Conservation (phyloP, 768 basidiomycete species). For the Auriscalpium microsporum region DNA sequence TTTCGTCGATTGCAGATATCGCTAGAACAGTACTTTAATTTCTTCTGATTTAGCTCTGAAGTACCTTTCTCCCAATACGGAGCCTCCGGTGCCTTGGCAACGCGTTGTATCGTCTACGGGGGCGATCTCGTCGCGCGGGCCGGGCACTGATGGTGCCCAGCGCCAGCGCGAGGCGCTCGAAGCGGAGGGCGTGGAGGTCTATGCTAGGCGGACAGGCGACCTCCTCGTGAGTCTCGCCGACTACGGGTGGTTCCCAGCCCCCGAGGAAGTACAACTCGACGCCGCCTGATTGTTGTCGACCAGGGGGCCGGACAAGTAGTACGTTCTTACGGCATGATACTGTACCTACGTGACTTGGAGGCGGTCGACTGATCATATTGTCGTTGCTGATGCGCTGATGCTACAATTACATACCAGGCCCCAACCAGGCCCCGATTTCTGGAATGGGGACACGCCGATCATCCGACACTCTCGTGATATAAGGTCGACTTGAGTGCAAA, state of each 20-base stretch:
- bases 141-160: slow-evolving; percentile 71
- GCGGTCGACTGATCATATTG: too few relatives aligned
- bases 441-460: too few relatives aligned
- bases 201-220: slow-evolving; percentile 43
- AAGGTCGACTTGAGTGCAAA: too few relatives aligned
- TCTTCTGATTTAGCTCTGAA: slow-evolving; percentile 57
- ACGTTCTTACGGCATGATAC: too few relatives aligned
- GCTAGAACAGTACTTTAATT: neutral
- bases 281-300: too few relatives aligned
- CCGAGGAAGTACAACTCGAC: slow-evolving; percentile 1
- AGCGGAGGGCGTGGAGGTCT: slow-evolving; percentile 78
- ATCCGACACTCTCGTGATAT: too few relatives aligned
- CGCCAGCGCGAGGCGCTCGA: slow-evolving; percentile 69
- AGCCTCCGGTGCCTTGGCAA: slow-evolving; percentile 74
- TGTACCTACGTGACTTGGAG: too few relatives aligned
- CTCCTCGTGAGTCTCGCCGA: slow-evolving; percentile 46
- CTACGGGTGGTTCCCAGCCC: slow-evolving; percentile 63
- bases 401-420: too few relatives aligned
- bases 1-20: neutral
- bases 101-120: slow-evolving; percentile 68
- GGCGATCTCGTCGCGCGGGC: slow-evolving; percentile 73
- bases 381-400: too few relatives aligned
- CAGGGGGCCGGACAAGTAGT: too few relatives aligned
- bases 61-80: slow-evolving; percentile 48
- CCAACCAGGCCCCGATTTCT: too few relatives aligned